Evolutionary conservation across 140 eudicot genomes (phyloP).

Genomic region (Stevia rebaudiana): DNA sequence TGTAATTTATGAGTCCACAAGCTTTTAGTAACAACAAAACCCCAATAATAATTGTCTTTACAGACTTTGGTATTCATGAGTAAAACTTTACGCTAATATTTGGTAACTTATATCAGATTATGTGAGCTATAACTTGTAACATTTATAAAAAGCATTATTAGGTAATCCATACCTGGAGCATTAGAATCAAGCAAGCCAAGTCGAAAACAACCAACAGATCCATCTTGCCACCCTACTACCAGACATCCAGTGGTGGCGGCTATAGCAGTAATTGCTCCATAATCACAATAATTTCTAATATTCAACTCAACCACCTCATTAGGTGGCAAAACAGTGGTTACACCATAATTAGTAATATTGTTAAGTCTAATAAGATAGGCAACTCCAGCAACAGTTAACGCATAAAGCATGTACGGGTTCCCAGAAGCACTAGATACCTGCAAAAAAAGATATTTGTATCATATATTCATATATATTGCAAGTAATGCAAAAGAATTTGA

Average conservation of each 20-base stretch:
- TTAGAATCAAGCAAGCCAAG: slow-evolving; percentile 65
- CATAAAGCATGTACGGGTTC: slow-evolving; percentile 60
- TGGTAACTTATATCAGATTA: not conserved
- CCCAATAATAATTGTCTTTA: not conserved
- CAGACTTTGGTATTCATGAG: not conserved
- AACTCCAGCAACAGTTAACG: slow-evolving; percentile 61
- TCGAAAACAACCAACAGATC: slow-evolving; percentile 62
- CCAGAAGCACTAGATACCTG: slow-evolving; percentile 45
- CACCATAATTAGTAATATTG: slow-evolving; percentile 39
- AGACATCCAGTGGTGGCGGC: slow-evolving; percentile 67
- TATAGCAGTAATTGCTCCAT: slow-evolving; percentile 57
- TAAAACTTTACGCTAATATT: not conserved
- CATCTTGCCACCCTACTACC: slow-evolving; percentile 73
- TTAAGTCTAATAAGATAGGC: slow-evolving; percentile 60
- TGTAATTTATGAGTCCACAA: not conserved
- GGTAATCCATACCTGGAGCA: slow-evolving; percentile 52
- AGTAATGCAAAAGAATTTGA: not conserved
- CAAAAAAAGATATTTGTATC: slow-evolving; percentile 8
- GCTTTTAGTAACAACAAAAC: not conserved
- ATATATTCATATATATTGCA: slow-evolving; percentile 15
- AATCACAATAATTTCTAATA: slow-evolving; percentile 37
- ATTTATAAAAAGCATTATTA: not conserved
- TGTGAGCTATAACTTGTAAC: not conserved
- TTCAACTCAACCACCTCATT: slow-evolving; percentile 55
- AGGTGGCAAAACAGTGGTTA: slow-evolving; percentile 43